Conservation (phyloP, 163 green algal species). For the Scenedesmus sp. region DNA sequence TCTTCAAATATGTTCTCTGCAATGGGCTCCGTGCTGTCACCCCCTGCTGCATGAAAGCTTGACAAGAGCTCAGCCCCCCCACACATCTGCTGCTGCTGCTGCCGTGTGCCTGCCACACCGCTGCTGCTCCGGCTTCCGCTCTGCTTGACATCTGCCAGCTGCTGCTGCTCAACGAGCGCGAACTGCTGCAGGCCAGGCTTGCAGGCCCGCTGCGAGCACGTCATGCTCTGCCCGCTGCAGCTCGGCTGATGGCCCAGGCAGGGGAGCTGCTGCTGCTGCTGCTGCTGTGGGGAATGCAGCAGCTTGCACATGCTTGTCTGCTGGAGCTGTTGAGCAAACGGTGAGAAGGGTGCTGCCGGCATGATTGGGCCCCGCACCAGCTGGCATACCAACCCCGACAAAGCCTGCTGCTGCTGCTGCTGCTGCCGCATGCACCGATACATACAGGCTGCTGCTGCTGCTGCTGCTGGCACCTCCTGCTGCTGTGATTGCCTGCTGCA, state of each 20-base stretch:
- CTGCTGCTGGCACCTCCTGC: background rate
- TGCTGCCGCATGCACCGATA: background rate
- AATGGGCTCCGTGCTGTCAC: background rate
- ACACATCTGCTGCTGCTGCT: slow-evolving; percentile 9
- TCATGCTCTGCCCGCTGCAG: background rate
- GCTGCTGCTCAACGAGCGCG: background rate
- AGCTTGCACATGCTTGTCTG: background rate
- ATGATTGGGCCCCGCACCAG: background rate
- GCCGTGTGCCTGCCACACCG: background rate
- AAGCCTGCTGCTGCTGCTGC: background rate
- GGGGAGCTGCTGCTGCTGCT: background rate
- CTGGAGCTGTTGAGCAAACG: background rate
- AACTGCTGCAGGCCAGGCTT: background rate
- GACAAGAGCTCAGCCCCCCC: background rate
- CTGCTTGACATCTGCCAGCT: background rate
- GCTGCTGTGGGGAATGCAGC: background rate
- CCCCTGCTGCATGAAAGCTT: background rate
- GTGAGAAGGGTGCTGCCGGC: background rate
- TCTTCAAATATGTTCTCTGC: slow-evolving; percentile 9
- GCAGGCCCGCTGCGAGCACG: background rate
- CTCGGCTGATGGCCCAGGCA: background rate
- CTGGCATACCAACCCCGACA: background rate
- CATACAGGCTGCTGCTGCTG: background rate
- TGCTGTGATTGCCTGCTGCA: background rate
- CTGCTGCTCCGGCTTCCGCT: background rate